Evolutionary conservation across 129 eudicot species (phyloP).

Genomic region (Glebionis coronaria): DNA sequence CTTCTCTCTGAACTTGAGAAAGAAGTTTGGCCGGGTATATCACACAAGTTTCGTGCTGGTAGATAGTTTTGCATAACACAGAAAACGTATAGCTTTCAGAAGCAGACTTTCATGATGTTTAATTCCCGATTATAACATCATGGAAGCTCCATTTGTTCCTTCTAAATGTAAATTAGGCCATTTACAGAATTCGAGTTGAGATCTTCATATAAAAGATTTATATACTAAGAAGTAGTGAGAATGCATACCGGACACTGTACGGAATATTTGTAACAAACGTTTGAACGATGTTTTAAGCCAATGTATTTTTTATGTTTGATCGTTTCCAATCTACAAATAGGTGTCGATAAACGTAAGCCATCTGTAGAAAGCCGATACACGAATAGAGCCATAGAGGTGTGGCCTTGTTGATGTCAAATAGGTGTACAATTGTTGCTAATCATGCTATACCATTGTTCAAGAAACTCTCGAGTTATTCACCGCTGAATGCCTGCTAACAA

Average conservation of each 20-base stretch:
- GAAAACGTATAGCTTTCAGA: background rate
- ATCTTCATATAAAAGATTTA: background rate
- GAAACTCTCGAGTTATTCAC: too few species aligned
- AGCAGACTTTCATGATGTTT: background rate
- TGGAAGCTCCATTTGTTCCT: constrained; percentile 3
- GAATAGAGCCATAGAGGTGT: too few species aligned
- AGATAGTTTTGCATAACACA: background rate
- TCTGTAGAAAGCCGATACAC: too few species aligned
- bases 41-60: background rate
- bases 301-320: too few species aligned
- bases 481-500: too few species aligned
- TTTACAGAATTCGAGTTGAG: background rate
- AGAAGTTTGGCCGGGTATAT: background rate
- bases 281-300: too few species aligned
- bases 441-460: too few species aligned
- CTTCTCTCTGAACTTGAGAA: background rate
- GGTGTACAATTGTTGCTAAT: too few species aligned
- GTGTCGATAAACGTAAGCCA: too few species aligned
- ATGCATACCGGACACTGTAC: background rate
- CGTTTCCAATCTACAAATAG: too few species aligned
- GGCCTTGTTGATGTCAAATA: too few species aligned
- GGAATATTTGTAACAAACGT: too few species aligned
- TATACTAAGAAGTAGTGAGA: background rate
- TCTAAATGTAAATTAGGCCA: background rate
- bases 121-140: background rate